A percentile compares a stretch with the other conserved stretches of the same genome.
phyloP scores from a whole-genome alignment of 2,329 filamentous ascomycete genomes.

The Alternaria dauci region DNA sequence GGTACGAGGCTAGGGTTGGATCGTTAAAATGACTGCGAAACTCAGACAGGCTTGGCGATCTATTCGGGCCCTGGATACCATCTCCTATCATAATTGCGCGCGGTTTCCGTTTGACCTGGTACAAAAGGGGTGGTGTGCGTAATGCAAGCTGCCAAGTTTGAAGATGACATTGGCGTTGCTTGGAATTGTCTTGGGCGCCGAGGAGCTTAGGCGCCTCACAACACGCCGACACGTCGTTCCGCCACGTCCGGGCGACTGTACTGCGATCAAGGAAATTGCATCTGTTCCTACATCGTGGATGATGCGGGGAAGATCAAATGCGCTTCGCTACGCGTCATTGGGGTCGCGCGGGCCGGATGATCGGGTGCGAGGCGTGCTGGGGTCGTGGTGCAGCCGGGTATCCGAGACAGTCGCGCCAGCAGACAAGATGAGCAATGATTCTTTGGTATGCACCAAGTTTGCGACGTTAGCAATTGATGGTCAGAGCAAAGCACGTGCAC shows the following conservation, averaged over 20 bases:
- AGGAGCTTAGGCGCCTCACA: background rate
- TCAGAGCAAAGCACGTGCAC: background rate
- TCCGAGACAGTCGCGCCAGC: background rate
- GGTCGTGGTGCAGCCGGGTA: background rate
- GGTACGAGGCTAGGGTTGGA: constrained; percentile 12
- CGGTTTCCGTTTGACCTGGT: constrained; percentile 2
- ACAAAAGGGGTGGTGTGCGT: constrained; percentile 16
- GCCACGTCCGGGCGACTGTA: constrained; percentile 7
- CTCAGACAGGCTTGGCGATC: constrained; percentile 2
- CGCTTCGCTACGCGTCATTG: constrained; percentile 2
- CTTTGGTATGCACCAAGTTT: background rate
- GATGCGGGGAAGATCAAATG: constrained; percentile 5
- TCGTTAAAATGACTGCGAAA: constrained; percentile 8
- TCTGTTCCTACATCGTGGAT: constrained; percentile 5
- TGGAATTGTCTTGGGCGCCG: constrained; percentile 15
- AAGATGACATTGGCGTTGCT: constrained; percentile 21
- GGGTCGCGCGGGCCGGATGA: background rate
- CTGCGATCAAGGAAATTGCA: background rate
- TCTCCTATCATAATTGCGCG: constrained; percentile 21
- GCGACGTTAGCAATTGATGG: background rate
- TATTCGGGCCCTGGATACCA: background rate
- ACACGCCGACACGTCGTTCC: constrained; percentile 8
- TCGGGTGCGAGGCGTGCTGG: constrained; percentile 1
- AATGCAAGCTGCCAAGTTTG: constrained; percentile 25
- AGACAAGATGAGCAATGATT: background rate